Conservation (phyloP, 306 rosid genomes). For the Citrullus mucosospermus region DNA sequence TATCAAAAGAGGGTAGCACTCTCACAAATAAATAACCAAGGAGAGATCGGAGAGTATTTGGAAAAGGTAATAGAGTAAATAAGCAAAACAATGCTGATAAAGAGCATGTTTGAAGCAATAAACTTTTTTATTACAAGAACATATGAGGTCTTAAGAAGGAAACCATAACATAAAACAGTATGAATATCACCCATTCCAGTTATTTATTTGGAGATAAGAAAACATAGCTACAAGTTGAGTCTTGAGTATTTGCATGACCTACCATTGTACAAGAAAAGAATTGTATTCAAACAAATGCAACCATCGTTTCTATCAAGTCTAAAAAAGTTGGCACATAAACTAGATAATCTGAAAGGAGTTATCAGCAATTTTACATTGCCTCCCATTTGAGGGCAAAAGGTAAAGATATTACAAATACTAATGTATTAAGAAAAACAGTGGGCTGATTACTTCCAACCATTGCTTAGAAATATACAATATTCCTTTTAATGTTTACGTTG, state of each 20-base stretch:
- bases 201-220: not conserved
- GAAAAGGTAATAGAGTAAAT: not conserved
- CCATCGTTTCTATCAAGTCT: not conserved
- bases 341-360: not conserved
- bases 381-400: not conserved
- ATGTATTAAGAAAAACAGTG: not conserved
- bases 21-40: not conserved
- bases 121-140: not conserved
- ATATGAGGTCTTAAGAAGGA: not conserved
- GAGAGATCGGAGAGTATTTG: not conserved
- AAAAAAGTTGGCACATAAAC: not conserved
- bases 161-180: not conserved
- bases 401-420: not conserved
- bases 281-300: constrained; percentile 1
- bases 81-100: not conserved
- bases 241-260: not conserved
- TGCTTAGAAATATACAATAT: not conserved
- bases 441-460: not conserved
- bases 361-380: not conserved
- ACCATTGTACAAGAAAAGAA: not conserved
- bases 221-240: not conserved
- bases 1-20: not conserved
- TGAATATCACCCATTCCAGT: not conserved
- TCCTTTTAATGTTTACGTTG: not conserved
- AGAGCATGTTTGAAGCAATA: not conserved